These are phyloP conservation scores for Elongisporangium prolatum DNA, from an alignment of 352 stramenopile species.

Conservation along the genomic window DNA sequence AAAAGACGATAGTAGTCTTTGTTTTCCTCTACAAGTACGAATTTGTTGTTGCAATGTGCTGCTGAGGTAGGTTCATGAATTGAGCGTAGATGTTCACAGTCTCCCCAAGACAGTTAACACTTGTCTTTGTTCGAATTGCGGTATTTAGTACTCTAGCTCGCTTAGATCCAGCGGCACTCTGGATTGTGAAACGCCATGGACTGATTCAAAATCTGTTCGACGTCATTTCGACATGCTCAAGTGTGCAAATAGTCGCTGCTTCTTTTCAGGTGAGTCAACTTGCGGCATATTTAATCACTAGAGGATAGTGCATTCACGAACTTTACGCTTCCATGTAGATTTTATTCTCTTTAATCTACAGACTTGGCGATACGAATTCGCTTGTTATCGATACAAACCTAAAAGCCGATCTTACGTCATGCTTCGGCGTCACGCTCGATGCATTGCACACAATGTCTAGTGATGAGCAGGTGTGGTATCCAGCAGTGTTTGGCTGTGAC, in stretches of 20 bases:
- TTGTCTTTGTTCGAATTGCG: neutral
- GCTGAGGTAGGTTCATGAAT: conserved; percentile 30
- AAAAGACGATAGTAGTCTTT: neutral
- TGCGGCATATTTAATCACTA: conserved; percentile 13
- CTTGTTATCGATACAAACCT: conserved; percentile 14
- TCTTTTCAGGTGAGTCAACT: neutral
- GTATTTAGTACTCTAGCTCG: neutral
- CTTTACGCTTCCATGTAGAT: conserved; percentile 26
- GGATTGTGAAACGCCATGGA: neutral
- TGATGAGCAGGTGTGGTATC: conserved; percentile 9
- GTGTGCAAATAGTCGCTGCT: neutral
- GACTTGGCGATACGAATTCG: conserved; percentile 18
- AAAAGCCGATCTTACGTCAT: conserved; percentile 12
- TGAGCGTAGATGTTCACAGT: neutral
- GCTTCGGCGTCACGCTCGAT: conserved; percentile 18
- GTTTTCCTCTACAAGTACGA: conserved; percentile 34
- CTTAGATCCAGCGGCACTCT: neutral
- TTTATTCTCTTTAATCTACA: conserved; percentile 46
- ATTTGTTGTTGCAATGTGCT: conserved; percentile 68
- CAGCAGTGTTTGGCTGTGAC: neutral
- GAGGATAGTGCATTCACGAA: conserved; percentile 13
- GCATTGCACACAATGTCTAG: conserved; percentile 15
- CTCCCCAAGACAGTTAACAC: neutral
- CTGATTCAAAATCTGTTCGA: neutral
- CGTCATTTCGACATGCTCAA: neutral